Evolutionary conservation across 805 yeast species (phyloP), one percentile per base, ranked within the genome.

Genomic region (Metschnikowia proteae): DNA sequence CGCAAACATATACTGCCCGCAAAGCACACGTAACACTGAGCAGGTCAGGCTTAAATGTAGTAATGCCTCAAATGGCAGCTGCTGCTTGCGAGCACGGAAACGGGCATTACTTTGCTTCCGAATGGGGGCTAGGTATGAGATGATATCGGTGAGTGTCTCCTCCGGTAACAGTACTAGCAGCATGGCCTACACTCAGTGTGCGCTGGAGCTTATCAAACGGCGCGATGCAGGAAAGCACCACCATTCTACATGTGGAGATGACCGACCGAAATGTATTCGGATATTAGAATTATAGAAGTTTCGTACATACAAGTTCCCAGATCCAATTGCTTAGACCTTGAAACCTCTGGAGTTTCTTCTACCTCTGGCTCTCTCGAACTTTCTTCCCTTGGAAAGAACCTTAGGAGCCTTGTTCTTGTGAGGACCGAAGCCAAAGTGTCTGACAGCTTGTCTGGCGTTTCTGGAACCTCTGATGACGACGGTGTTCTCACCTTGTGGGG

Each of bases 301-400:
- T 40, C 43, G 36, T 40, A 40, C 43, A 30, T 40, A 40, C 43
- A 40, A 40, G 36, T 40, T 40, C 43, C 34, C 43, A 22, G 23
- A 11, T 40, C 43, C 29, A 42, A 13, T 17, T 13, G 50, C 64
- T 89, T 92, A 94, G 81, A 94, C 99, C 88, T 94, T 94, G 99
- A 94, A 94, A 83, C 96, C 99, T 86, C 95, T 90, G 65, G 98
- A 91, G 77, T 82, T 86, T 83, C 99, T 85, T 80, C 86, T 95
- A 86, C 99, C 99, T 88, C 99, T 94, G 71, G 97, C 99, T 81
- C 94, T 90, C 86, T 94, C 99, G 86, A 94, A 94, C 83, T 94
- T 94, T 86, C 98, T 94, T 78, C 99, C 99, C 77, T 82, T 90
- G 59, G 98, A 92, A 71, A 78, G 69, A 78, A 94, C 85, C 83